Evolutionary conservation across 2,329 filamentous ascomycete species (phyloP).

Genomic region (Macrophomina tecta): DNA sequence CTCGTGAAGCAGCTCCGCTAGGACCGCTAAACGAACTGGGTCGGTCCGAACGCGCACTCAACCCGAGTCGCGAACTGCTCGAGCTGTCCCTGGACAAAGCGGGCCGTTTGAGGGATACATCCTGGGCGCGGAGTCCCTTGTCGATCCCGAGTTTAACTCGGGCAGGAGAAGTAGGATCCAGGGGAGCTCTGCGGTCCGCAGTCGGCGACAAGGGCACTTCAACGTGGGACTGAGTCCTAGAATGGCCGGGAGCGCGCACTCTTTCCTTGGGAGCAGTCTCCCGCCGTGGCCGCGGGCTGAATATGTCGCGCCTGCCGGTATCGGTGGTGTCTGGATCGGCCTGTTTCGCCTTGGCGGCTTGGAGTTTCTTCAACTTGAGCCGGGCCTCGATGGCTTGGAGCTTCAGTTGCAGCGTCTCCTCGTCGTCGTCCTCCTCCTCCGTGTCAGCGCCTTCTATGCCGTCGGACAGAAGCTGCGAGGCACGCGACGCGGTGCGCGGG

Average conservation of each 20-base stretch:
- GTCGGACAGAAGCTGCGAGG: conserved; percentile 35
- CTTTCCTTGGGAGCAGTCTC: conserved; percentile 33
- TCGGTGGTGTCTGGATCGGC: conserved; percentile 35
- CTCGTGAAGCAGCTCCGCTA: not conserved
- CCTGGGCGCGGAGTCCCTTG: conserved; percentile 79
- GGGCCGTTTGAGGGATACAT: conserved; percentile 83
- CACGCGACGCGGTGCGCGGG: conserved; percentile 15
- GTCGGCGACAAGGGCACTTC: conserved; percentile 80
- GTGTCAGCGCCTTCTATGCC: conserved; percentile 61
- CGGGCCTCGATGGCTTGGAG: conserved; percentile 88
- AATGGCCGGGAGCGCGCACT: conserved; percentile 11
- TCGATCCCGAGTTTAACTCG: conserved; percentile 85
- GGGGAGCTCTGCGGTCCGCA: conserved; percentile 54
- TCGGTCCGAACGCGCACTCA: conserved; percentile 15
- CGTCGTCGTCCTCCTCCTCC: conserved; percentile 74
- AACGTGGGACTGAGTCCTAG: conserved; percentile 46
- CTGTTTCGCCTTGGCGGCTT: conserved; percentile 64
- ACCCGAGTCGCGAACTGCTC: conserved; percentile 5
- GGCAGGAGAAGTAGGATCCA: conserved; percentile 74
- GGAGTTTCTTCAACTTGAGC: conserved; percentile 84
- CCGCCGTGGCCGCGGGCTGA: conserved; percentile 39
- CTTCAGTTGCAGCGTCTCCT: conserved; percentile 86
- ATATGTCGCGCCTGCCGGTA: conserved; percentile 37
- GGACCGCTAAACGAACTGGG: conserved; percentile 16
- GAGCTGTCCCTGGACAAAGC: conserved; percentile 41